Percentiles rank a stretch among this genome's conserved stretches.
These are phyloP conservation scores for Crocinoboletus sp. DNA, from an alignment of 1,284 basidiomycete species.

Conservation along the genomic window DNA sequence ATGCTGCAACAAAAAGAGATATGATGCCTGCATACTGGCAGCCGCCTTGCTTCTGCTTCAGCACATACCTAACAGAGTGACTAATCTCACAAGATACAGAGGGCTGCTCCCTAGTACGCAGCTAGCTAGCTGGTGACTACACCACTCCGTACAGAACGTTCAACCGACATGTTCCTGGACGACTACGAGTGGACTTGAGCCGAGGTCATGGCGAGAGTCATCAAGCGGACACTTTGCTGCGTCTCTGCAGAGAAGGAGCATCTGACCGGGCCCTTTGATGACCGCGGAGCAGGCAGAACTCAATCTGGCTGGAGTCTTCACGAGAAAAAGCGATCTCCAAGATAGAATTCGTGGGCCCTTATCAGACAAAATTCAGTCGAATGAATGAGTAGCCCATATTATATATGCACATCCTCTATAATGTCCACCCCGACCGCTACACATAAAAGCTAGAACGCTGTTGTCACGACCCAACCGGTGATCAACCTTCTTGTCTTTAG, in stretches of 20 bases:
- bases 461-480: constrained; percentile 10
- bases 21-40: constrained; percentile 64
- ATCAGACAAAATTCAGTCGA: constrained; percentile 25
- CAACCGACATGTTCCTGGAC: too few relatives aligned
- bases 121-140: constrained; percentile 73
- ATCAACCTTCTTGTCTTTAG: constrained; percentile 19
- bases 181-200: too few relatives aligned
- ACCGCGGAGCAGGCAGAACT: too few relatives aligned
- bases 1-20: constrained; percentile 71
- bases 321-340: too few relatives aligned
- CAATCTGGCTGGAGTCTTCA: too few relatives aligned
- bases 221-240: too few relatives aligned
- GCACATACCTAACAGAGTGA: constrained; percentile 53
- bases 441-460: constrained; percentile 36
- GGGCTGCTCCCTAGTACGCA: constrained; percentile 47
- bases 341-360: constrained; percentile 7
- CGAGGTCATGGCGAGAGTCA: too few relatives aligned
- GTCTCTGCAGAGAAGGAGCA: too few relatives aligned
- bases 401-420: constrained; percentile 1
- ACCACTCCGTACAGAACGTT: constrained; percentile 75
- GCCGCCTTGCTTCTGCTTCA: constrained; percentile 57
- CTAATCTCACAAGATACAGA: neutral
- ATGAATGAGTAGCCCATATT: constrained; percentile 23
- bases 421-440: constrained; percentile 8
- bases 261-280: too few relatives aligned